phyloP scores from a whole-genome alignment of 306 rosid species.

The Rosa multiflora region DNA sequence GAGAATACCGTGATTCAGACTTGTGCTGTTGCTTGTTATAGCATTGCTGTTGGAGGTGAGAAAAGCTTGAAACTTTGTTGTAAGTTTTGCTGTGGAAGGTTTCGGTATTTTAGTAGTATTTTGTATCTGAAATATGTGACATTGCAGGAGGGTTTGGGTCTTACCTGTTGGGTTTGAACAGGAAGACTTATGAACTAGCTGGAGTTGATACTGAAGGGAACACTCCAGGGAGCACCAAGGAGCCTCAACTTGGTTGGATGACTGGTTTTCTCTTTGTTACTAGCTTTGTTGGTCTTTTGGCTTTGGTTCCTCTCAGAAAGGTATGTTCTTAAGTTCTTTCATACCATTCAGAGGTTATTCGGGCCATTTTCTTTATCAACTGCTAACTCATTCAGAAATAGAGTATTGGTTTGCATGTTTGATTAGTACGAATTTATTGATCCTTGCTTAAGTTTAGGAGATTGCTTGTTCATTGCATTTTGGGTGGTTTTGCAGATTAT shows the following conservation, averaged over 20 bases:
- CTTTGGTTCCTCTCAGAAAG: slow-evolving; percentile 96
- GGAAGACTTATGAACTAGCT: slow-evolving; percentile 78
- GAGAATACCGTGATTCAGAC: slow-evolving; percentile 95
- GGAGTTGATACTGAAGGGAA: slow-evolving; percentile 81
- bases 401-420: not conserved
- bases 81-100: not conserved
- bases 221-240: slow-evolving; percentile 74
- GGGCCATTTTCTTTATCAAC: not conserved
- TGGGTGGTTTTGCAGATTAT: slow-evolving; percentile 63
- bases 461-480: slow-evolving; percentile 18
- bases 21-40: slow-evolving; percentile 96
- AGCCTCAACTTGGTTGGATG: slow-evolving; percentile 94
- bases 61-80: not conserved
- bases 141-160: slow-evolving; percentile 97
- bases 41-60: slow-evolving; percentile 91
- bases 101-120: not conserved
- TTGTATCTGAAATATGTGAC: slow-evolving; percentile 6
- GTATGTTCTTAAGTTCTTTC: slow-evolving; percentile 37
- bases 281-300: slow-evolving; percentile 87
- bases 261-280: slow-evolving; percentile 85
- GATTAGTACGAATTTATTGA: not conserved
- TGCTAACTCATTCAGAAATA: not conserved
- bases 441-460: not conserved
- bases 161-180: slow-evolving; percentile 78
- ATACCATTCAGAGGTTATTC: slow-evolving; percentile 6